These are phyloP conservation scores for Candida silvatica DNA, from an alignment of 805 yeast species.

Conservation along the genomic window DNA sequence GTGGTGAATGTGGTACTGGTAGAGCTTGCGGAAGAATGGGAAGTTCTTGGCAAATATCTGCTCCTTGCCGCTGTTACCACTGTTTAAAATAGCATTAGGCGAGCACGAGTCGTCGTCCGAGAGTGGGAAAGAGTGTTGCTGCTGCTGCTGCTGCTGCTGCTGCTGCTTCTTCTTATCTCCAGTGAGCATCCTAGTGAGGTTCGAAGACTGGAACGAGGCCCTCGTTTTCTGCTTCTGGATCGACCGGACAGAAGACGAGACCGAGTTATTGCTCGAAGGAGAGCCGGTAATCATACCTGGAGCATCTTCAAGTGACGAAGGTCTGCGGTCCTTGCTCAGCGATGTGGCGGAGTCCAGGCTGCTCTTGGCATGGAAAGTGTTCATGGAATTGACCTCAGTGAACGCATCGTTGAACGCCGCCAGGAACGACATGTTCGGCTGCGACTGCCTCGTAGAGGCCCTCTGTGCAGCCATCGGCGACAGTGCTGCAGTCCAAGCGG, in stretches of 20 bases:
- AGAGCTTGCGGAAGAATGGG: constrained; percentile 66
- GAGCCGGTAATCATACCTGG: too few species aligned
- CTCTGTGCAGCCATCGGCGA: background rate
- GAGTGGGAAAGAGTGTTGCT: background rate
- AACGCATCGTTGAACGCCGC: constrained; percentile 29
- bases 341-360: background rate
- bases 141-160: constrained; percentile 1
- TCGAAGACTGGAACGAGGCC: constrained; percentile 13
- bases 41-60: constrained; percentile 68
- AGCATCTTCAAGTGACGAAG: too few species aligned
- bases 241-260: constrained; percentile 12
- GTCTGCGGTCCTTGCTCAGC: background rate
- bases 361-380: background rate
- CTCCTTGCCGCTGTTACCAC: constrained; percentile 35
- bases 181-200: constrained; percentile 14
- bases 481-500: too few species aligned
- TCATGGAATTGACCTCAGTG: constrained; percentile 16
- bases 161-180: constrained; percentile 16
- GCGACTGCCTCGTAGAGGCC: constrained; percentile 4
- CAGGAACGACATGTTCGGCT: constrained; percentile 18
- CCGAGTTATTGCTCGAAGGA: constrained; percentile 14
- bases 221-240: constrained; percentile 12
- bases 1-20: constrained; percentile 42
- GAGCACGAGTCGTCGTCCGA: constrained; percentile 1
- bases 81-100: background rate